Base-by-base conservation (phyloP, 2,329 filamentous ascomycete species). In the Aspergillus sp. region DNA sequence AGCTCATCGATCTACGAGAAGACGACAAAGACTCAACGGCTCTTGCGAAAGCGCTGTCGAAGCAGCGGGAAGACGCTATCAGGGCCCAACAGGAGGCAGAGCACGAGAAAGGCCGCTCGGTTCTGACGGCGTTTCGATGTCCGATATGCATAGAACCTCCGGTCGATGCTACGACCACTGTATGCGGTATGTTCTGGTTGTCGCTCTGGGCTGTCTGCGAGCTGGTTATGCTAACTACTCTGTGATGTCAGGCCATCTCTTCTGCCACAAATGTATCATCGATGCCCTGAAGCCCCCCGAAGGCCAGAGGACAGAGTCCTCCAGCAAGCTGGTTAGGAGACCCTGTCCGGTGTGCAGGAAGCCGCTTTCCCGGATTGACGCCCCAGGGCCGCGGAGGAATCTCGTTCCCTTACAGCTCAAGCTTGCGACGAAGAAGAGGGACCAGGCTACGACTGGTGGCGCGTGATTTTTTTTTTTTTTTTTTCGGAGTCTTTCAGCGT, bases 61-160 rank as follows among this genome's bases (percentile, higher is more conserved):
- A 71, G 46, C 71, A 74, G 47, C 60, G 63, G 4, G 60, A 68
- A 34, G 69, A 73, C 38, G 67, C 69, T 0, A 56, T 72, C 24
- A 64, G 65, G 34, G 58, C 65, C 1, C 64, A 71, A 40, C 47
- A 60, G 17, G 39, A 50, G 2, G 34, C 42, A 2, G 51, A 54
- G 5, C 47, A 48, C 7, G 51, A 52, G 20, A 42, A 50, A 12
- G 49, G 42, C 11, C 54, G 45, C 3, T 61, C 60, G 22, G 45
- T 59, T 22, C 60, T 70, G 42, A 69, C 58, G 14, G 66, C 55
- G 4, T 68, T 69, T 48, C 72, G 62, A 39, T 80, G 75, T 49
- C 74, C 77, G 27, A 73, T 80, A 14, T 80, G 75, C 54, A 72
- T 80, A 70, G 75, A 79, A 42, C 66, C 60, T 3, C 72, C 69